Evolutionary conservation across 1,284 basidiomycete genomes (phyloP).

Genomic region (Heterobasidion irregulare): DNA sequence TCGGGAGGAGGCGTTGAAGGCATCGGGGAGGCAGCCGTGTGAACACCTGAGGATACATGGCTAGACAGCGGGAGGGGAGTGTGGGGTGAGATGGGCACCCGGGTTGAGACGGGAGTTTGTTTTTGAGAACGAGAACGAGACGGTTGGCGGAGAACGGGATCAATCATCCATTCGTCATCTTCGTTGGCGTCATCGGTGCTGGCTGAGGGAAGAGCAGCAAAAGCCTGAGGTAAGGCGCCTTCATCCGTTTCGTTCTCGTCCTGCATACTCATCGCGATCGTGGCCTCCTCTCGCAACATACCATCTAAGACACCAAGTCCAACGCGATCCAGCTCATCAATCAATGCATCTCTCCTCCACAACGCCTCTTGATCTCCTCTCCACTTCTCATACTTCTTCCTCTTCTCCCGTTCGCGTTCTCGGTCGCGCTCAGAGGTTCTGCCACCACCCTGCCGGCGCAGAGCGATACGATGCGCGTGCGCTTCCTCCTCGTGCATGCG

Average conservation of each 20-base stretch:
- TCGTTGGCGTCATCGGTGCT: background rate
- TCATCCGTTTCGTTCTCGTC: conserved; percentile 19
- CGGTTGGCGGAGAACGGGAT: background rate
- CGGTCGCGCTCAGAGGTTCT: conserved; percentile 4
- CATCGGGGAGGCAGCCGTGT: background rate
- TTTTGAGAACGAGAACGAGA: background rate
- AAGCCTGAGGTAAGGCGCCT: no score
- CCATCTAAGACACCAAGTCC: conserved; percentile 38
- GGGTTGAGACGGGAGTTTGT: no score
- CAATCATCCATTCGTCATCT: background rate
- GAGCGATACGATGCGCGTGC: conserved; percentile 5
- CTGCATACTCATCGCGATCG: background rate
- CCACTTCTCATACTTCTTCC: conserved; percentile 19
- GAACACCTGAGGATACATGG: background rate
- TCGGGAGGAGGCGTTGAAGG: background rate
- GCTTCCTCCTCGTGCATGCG: conserved; percentile 15
- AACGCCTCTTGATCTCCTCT: conserved; percentile 14
- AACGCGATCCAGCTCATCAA: conserved; percentile 25
- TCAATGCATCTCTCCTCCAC: conserved; percentile 28
- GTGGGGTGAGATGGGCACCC: no score
- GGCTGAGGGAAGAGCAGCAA: background rate
- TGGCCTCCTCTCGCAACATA: conserved; percentile 25
- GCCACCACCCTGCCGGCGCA: conserved; percentile 14
- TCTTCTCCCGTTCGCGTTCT: conserved; percentile 17
- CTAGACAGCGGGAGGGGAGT: no score